Conservation (phyloP, 768 basidiomycete genomes). For the Phylloporus sp. region DNA sequence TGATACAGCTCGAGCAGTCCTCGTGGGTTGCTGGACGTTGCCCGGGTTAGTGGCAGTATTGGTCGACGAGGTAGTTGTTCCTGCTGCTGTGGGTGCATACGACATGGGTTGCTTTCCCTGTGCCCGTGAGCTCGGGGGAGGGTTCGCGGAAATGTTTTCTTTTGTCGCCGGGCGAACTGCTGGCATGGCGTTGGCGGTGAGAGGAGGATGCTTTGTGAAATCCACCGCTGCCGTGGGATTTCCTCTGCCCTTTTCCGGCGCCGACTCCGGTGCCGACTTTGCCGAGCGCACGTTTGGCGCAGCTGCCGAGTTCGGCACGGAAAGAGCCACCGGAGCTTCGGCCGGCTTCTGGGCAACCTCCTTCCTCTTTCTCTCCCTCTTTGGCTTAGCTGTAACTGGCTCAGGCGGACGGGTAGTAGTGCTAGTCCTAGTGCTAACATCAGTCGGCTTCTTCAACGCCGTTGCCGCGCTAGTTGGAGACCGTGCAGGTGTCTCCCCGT, state of each 20-base stretch:
- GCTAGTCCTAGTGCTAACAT: slow-evolving; percentile 29
- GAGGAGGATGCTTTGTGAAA: slow-evolving; percentile 39
- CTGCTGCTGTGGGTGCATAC: slow-evolving; percentile 37
- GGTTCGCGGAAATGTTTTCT: slow-evolving; percentile 34
- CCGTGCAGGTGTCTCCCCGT: slow-evolving; percentile 31
- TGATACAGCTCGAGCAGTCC: slow-evolving; percentile 48
- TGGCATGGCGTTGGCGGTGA: slow-evolving; percentile 41
- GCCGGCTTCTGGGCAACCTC: slow-evolving; percentile 23
- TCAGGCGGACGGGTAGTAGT: slow-evolving; percentile 22
- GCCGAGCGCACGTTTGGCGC: slow-evolving; percentile 21
- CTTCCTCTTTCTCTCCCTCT: slow-evolving; percentile 45
- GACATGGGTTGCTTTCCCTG: slow-evolving; percentile 94
- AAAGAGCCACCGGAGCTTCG: slow-evolving; percentile 21
- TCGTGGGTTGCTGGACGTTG: slow-evolving; percentile 32
- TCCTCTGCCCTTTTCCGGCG: slow-evolving; percentile 31
- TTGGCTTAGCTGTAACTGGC: slow-evolving; percentile 21
- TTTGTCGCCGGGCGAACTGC: slow-evolving; percentile 38
- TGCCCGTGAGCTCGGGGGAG: slow-evolving; percentile 74
- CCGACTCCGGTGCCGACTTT: slow-evolving; percentile 31
- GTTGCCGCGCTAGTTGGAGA: slow-evolving; percentile 1
- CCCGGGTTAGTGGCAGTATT: slow-evolving; percentile 35
- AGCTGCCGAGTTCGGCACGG: slow-evolving; percentile 29
- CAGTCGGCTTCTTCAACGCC: slow-evolving; percentile 7
- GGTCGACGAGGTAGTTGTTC: slow-evolving; percentile 25
- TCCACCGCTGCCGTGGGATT: slow-evolving; percentile 32